A percentile compares a stretch with the other conserved stretches of the same genome.
Evolutionary conservation across 2,329 filamentous ascomycete species (phyloP).

Genomic region (Colletotrichum magnum): DNA sequence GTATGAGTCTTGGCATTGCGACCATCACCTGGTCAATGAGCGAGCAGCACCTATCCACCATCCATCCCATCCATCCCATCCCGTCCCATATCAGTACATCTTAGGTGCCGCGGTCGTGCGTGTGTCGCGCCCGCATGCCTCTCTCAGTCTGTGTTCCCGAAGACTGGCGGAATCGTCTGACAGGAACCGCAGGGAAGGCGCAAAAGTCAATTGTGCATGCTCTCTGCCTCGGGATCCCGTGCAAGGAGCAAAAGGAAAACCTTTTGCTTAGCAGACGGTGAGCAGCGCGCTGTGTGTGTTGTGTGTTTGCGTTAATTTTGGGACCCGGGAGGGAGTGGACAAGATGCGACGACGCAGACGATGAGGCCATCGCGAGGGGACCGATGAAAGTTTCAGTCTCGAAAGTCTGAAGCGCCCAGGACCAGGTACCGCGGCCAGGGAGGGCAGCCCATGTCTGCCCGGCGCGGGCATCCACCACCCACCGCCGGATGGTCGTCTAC

Average conservation of each 20-base stretch:
- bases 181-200: neutral
- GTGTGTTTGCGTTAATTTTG: slow-evolving; percentile 18
- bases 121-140: neutral
- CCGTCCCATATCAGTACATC: slow-evolving; percentile 7
- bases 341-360: slow-evolving; percentile 30
- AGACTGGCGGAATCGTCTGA: slow-evolving; percentile 14
- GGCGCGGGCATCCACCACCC: slow-evolving; percentile 13
- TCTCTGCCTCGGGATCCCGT: slow-evolving; percentile 7
- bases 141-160: no score
- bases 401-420: slow-evolving; percentile 37
- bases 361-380: slow-evolving; percentile 37
- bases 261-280: slow-evolving; percentile 6
- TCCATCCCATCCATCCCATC: neutral
- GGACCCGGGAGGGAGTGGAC: slow-evolving; percentile 4
- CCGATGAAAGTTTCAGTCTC: slow-evolving; percentile 37
- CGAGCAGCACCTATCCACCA: neutral
- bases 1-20: slow-evolving; percentile 27
- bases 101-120: neutral
- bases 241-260: slow-evolving; percentile 2
- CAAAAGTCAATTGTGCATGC: neutral
- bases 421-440: slow-evolving; percentile 15
- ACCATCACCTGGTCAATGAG: slow-evolving; percentile 15
- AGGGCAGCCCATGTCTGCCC: slow-evolving; percentile 25
- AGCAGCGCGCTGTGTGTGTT: neutral
- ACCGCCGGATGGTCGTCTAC: neutral